Evolutionary conservation across 1,284 basidiomycete genomes (phyloP).

Genomic region (Phylloporus sp.): DNA sequence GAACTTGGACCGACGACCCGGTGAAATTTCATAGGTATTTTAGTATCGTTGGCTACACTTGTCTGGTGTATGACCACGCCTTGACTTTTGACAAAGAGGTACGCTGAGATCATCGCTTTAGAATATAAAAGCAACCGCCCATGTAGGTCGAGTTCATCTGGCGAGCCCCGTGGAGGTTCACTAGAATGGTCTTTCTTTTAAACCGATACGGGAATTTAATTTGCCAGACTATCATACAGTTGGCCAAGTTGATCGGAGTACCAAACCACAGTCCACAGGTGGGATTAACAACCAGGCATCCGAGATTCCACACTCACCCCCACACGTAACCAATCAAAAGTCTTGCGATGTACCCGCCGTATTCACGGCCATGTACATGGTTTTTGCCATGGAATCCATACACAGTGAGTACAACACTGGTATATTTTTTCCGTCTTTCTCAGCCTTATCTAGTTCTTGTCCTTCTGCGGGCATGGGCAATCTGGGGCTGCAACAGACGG

Average conservation of each 20-base stretch:
- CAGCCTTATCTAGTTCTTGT: conserved; percentile 20
- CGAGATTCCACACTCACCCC: no score
- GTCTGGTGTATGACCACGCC: conserved; percentile 22
- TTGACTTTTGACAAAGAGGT: conserved; percentile 19
- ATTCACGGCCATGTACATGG: conserved; percentile 4
- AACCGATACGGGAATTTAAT: conserved; percentile 24
- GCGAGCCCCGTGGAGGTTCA: conserved; percentile 17
- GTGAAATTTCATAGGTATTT: neutral
- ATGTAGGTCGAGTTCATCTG: conserved; percentile 21
- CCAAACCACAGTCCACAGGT: conserved; percentile 2
- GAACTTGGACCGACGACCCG: neutral
- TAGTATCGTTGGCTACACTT: conserved; percentile 14
- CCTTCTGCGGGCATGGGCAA: conserved; percentile 25
- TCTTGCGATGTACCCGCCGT: conserved; percentile 1
- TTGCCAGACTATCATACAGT: conserved; percentile 12
- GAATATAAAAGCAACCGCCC: neutral
- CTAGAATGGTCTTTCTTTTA: conserved; percentile 21
- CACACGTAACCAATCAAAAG: neutral
- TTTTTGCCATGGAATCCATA: conserved; percentile 19
- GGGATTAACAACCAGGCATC: neutral
- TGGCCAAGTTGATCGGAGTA: neutral
- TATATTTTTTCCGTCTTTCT: neutral
- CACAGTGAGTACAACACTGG: conserved; percentile 16
- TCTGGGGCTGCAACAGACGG: conserved; percentile 17
- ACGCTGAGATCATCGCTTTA: neutral